Evolutionary conservation across 2,329 filamentous ascomycete genomes (phyloP).

Genomic region (Beauveria bassiana): DNA sequence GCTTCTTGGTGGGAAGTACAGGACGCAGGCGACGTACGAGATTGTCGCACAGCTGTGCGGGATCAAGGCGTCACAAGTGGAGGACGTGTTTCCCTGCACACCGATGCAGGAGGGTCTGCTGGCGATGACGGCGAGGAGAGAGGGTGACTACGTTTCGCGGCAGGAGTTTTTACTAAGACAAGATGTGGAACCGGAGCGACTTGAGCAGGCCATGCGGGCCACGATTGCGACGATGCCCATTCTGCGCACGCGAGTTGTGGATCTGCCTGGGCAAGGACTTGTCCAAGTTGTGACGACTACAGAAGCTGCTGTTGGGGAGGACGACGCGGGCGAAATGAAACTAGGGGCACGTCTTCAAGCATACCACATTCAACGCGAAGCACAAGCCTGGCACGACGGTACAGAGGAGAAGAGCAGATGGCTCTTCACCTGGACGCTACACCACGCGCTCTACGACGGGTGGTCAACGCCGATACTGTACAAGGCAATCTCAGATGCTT

Average conservation of each 20-base stretch:
- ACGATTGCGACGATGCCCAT: not conserved
- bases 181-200: not conserved
- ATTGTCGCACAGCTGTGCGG: not conserved
- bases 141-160: not conserved
- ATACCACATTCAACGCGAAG: too few species aligned
- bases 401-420: not conserved
- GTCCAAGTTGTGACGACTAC: not conserved
- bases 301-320: too few species aligned
- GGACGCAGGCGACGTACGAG: not conserved
- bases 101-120: conserved; percentile 1
- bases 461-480: conserved; percentile 16
- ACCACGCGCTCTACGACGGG: conserved; percentile 26
- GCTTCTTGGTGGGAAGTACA: not conserved
- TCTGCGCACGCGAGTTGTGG: not conserved
- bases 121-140: not conserved
- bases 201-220: not conserved
- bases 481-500: not conserved
- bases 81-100: conserved; percentile 4
- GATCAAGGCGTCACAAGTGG: not conserved
- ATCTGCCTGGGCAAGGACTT: not conserved
- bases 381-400: too few species aligned
- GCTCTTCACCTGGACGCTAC: conserved; percentile 22
- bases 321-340: too few species aligned
- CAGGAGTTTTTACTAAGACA: not conserved
- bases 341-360: too few species aligned